Evolutionary conservation across 768 basidiomycete genomes (phyloP).

Genomic region (Tulasnella calospora): DNA sequence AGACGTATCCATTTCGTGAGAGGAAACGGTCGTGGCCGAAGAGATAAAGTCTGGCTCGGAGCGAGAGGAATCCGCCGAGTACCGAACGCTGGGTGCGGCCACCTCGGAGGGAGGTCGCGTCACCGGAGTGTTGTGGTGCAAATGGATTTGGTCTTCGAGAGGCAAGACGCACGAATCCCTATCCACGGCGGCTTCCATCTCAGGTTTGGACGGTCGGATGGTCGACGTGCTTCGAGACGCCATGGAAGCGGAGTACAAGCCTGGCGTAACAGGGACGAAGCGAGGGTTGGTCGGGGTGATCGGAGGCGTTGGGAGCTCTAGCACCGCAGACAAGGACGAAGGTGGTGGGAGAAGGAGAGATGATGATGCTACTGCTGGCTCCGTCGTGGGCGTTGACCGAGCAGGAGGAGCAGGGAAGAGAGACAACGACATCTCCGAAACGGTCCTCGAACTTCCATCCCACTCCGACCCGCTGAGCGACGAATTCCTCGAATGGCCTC

Average conservation of each 20-base stretch:
- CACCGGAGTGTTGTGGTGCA: background rate
- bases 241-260: background rate
- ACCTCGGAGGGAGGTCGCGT: background rate
- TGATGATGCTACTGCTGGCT: background rate
- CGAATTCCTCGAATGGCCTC: background rate
- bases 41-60: constrained; percentile 3
- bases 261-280: background rate
- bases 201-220: constrained; percentile 8
- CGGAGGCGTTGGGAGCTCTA: constrained; percentile 23
- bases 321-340: background rate
- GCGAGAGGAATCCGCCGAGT: background rate
- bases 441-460: constrained; percentile 2
- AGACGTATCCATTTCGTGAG: constrained; percentile 12
- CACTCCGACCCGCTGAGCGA: background rate
- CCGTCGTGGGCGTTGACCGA: background rate
- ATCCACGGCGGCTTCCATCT: background rate
- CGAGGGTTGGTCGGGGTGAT: constrained; percentile 15
- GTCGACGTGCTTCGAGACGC: constrained; percentile 20
- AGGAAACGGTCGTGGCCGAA: constrained; percentile 18
- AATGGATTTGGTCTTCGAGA: background rate
- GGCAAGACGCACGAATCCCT: background rate
- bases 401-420: constrained; percentile 18
- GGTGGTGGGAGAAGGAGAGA: background rate
- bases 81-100: background rate
- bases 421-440: constrained; percentile 18